Evolutionary conservation across 805 yeast species (phyloP), one percentile per base, ranked within the genome.

Genomic region (Metschnikowia amazonensis): DNA sequence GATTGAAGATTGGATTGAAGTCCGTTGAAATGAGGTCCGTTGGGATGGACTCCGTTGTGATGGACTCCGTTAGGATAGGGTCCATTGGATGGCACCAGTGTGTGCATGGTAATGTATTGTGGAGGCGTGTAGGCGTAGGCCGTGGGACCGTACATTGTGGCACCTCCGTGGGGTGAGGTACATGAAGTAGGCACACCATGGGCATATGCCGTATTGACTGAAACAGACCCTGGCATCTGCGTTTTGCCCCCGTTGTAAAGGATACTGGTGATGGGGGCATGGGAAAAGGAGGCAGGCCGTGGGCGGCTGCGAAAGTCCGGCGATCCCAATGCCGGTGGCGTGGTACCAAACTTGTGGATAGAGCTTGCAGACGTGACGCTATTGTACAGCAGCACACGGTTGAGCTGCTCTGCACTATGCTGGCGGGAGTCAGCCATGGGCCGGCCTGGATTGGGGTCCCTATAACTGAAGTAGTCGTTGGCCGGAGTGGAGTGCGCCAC

Each of bases 251-350:
- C 42, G 7, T 10, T 10, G 35, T 29, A 20, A 23, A 30, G 27
- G 23, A 42, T 44, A 18, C 20, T 32, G 8, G 47, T 43, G 3
- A 34, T 37, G 10, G 49, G 46, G 14, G 40, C 45, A 28, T 41
- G 49, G 24, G 48, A 44, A 18, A 49, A 49, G 14, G 47, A 44
- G 11, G 50, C 45, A 2, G 51, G 52, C 23, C 52, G 40, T 4
- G 52, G 52, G n/a, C 51, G 48, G 13, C 40, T 25, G 32, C 9
- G 28, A n/a, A 29, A 29, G 18, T 46, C 36, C 18, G 51, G 53
- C 24, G 47, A 38, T 25, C 27, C 37, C 28, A 44, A 46, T 13
- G 24, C 31, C 23, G 50, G 48, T 43, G 45, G 46, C 27, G 38
- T 23, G 17, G 40, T 23, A 10, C 33, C 37, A 5, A 30, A 7